These are phyloP conservation scores for Lycium ferocissimum DNA, from an alignment of 257 asterid species.

Conservation along the genomic window DNA sequence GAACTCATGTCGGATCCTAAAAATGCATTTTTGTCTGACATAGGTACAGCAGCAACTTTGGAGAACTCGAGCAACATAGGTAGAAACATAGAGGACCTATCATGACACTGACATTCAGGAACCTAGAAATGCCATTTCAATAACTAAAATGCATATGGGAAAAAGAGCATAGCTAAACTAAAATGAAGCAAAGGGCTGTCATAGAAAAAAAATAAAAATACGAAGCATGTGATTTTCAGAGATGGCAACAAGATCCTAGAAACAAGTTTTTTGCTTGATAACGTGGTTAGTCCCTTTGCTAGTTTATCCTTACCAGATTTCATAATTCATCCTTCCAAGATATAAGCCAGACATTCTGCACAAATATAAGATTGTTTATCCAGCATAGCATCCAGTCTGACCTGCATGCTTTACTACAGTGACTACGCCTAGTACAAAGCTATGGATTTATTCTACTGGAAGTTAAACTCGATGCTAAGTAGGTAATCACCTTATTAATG, in stretches of 20 bases:
- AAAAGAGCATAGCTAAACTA: neutral
- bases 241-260: slow-evolving; percentile 8
- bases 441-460: no score
- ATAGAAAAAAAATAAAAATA: neutral
- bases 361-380: neutral
- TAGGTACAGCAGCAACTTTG: neutral
- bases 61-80: neutral
- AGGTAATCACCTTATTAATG: no score
- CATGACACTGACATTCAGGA: neutral
- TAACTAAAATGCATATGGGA: neutral
- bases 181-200: neutral
- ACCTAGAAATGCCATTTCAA: neutral
- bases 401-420: neutral
- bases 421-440: no score
- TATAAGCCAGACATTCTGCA: neutral
- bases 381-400: neutral
- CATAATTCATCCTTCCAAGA: slow-evolving; percentile 2
- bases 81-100: slow-evolving; percentile 10
- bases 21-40: neutral
- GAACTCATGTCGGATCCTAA: neutral
- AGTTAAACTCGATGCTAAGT: no score
- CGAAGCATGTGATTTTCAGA: neutral
- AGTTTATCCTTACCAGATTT: neutral
- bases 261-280: neutral
- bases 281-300: neutral